Evolutionary conservation across 108 stramenopile genomes (phyloP).

Genomic region (Epipyxis sp.): DNA sequence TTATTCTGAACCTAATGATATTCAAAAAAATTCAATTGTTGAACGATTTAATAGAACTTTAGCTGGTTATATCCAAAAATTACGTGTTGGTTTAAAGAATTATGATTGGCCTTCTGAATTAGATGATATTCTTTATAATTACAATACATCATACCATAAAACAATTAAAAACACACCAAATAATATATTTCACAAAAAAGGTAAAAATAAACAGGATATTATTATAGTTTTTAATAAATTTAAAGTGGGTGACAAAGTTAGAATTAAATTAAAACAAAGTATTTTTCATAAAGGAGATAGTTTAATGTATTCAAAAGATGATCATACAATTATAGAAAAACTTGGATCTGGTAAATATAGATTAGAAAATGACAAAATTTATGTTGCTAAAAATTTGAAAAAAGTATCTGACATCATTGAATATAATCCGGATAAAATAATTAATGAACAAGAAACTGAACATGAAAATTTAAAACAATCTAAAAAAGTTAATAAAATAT

Average conservation of each 20-base stretch:
- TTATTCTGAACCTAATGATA: background rate
- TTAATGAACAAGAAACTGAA: background rate
- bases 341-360: background rate
- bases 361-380: background rate
- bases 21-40: slow-evolving; percentile 10
- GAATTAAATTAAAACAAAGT: slow-evolving; percentile 2
- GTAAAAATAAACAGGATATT: slow-evolving; percentile 2
- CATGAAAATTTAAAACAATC: background rate
- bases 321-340: background rate
- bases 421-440: background rate
- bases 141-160: slow-evolving; percentile 7
- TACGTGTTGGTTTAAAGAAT: background rate
- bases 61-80: background rate
- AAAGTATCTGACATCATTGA: background rate
- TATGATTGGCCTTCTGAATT: background rate
- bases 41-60: slow-evolving; percentile 10
- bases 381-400: background rate
- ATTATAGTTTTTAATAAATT: background rate
- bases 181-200: background rate
- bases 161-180: background rate
- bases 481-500: background rate
- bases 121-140: background rate
- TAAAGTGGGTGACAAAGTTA: slow-evolving; percentile 1
- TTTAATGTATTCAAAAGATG: background rate
- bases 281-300: slow-evolving; percentile 6